Conservation (phyloP, 2,329 filamentous ascomycete species). For the Diaporthe batatas region DNA sequence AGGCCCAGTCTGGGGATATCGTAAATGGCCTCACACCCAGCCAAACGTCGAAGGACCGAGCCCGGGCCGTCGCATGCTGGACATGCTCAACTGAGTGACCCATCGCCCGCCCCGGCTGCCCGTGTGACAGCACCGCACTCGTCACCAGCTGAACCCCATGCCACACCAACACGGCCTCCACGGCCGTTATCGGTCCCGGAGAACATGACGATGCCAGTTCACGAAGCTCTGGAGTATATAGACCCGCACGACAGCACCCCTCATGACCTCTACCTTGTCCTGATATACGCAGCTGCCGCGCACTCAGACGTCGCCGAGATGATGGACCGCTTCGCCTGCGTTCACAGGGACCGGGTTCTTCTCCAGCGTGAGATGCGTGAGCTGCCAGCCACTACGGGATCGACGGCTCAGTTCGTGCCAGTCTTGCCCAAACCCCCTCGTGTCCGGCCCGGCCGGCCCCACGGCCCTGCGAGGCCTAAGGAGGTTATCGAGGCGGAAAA, state of each 20-base stretch:
- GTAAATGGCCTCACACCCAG: not conserved
- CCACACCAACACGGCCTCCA: not conserved
- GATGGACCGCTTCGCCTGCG: conserved; percentile 34
- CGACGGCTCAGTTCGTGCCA: not conserved
- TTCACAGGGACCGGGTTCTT: not conserved
- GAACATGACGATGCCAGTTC: conserved; percentile 33
- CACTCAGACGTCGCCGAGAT: conserved; percentile 37
- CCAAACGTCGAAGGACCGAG: conserved; percentile 20
- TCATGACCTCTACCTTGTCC: conserved; percentile 34
- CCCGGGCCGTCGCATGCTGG: not conserved
- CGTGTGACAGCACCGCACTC: not conserved
- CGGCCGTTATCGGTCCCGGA: not conserved
- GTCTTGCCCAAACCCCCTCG: not conserved
- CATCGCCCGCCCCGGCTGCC: not conserved
- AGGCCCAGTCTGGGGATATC: not conserved
- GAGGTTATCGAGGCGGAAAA: conserved; percentile 19
- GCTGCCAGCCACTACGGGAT: not conserved
- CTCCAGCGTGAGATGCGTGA: conserved; percentile 2
- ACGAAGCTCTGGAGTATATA: conserved; percentile 33
- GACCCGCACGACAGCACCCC: conserved; percentile 29
- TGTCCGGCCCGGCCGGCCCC: not conserved
- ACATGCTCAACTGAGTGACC: no score
- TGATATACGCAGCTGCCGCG: conserved; percentile 33
- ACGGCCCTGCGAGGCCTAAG: conserved; percentile 22
- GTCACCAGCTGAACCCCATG: not conserved